Percentiles rank a stretch among this genome's conserved stretches.
phyloP scores from a whole-genome alignment of 83 land plant genomes.

The Picea mariana region DNA sequence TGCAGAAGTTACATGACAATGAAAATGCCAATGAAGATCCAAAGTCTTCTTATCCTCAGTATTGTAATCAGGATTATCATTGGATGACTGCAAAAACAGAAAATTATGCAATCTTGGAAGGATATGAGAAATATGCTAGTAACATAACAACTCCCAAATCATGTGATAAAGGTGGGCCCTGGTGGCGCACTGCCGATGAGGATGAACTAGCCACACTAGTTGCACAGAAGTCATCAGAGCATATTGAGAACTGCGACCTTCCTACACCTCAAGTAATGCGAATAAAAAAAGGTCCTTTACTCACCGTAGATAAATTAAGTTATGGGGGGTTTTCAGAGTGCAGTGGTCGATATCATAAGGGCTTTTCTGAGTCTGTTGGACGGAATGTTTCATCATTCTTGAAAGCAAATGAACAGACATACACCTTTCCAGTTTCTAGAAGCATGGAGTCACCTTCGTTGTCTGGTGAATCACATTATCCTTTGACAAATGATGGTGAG shows the following conservation, averaged over 20 bases:
- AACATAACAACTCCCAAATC: constrained; percentile 4
- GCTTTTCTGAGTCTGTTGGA: background rate
- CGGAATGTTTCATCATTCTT: background rate
- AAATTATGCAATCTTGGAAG: background rate
- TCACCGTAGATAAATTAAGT: background rate
- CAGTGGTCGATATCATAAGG: background rate
- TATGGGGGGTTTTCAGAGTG: constrained; percentile 6
- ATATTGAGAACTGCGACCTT: constrained; percentile 79
- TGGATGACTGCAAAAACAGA: background rate
- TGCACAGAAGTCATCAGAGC: constrained; percentile 60
- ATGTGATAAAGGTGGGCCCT: constrained; percentile 41
- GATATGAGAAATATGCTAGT: constrained; percentile 14
- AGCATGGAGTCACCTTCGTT: background rate
- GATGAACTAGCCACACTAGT: constrained; percentile 76
- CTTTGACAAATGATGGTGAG: background rate
- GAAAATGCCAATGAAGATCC: background rate
- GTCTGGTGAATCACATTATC: background rate
- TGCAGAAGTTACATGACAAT: background rate
- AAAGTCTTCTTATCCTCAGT: background rate
- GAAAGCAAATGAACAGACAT: background rate
- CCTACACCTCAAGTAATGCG: constrained; percentile 49
- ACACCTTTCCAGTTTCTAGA: background rate
- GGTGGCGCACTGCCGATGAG: constrained; percentile 78
- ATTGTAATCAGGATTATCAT: background rate
- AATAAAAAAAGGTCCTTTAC: constrained; percentile 16